Conservation (phyloP, 163 green algal genomes). For the Botryococcus braunii region DNA sequence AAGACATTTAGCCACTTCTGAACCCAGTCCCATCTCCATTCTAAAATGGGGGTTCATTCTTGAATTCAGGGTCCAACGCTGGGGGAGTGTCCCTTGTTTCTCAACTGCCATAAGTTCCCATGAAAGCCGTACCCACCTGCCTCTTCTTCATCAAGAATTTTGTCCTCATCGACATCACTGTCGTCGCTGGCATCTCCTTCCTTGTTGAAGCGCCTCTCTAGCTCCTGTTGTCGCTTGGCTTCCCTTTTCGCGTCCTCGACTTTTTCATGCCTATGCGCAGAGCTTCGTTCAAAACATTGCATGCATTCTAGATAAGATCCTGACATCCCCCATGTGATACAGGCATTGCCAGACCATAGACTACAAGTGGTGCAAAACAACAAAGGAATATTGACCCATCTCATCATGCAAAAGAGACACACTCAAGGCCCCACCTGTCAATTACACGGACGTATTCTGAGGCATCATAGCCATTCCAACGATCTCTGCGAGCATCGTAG, state of each 20-base stretch:
- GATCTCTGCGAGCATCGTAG: conserved; percentile 92
- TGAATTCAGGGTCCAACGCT: too few species aligned
- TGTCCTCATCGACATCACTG: conserved; percentile 59
- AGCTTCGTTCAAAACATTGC: conserved; percentile 19
- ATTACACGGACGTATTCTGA: conserved; percentile 74
- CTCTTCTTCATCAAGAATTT: conserved; percentile 69
- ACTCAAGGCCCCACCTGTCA: conserved; percentile 59
- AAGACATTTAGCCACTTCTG: too few species aligned
- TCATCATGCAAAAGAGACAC: too few species aligned
- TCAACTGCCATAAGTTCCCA: too few species aligned
- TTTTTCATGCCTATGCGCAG: conserved; percentile 84
- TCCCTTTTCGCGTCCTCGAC: conserved; percentile 75
- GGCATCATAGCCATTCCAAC: conserved; percentile 93
- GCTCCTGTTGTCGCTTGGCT: conserved; percentile 63
- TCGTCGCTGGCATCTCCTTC: conserved; percentile 33
- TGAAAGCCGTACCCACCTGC: conserved; percentile 30
- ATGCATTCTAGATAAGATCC: too few species aligned
- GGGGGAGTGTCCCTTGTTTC: too few species aligned
- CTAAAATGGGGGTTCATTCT: too few species aligned
- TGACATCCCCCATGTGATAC: too few species aligned
- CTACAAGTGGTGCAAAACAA: too few species aligned
- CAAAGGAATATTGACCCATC: too few species aligned
- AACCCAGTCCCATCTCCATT: too few species aligned
- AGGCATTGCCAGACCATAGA: too few species aligned
- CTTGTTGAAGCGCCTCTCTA: conserved; percentile 34